These are phyloP conservation scores for Urtica urens DNA, from an alignment of 306 rosid genomes.

Conservation along the genomic window DNA sequence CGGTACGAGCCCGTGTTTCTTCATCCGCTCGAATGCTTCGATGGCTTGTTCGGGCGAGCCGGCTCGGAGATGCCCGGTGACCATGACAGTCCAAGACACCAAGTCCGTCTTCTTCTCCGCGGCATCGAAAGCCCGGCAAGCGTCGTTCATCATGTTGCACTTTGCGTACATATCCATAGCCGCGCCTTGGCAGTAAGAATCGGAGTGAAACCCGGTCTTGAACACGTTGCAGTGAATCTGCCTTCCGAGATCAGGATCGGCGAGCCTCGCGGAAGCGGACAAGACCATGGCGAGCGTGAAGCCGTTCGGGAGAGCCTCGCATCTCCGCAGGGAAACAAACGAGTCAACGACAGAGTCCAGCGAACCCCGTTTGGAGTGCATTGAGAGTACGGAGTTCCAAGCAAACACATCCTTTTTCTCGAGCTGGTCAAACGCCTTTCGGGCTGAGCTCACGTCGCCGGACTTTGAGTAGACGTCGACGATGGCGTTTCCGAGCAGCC, in stretches of 20 bases:
- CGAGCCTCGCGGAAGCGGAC: constrained; percentile 45
- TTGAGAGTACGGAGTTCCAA: constrained; percentile 54
- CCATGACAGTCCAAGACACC: constrained; percentile 54
- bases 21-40: constrained; percentile 45
- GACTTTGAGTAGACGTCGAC: constrained; percentile 47
- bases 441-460: constrained; percentile 29
- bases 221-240: constrained; percentile 35
- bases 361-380: constrained; percentile 33
- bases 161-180: constrained; percentile 65
- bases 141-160: constrained; percentile 34
- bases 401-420: constrained; percentile 39
- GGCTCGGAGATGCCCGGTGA: constrained; percentile 45
- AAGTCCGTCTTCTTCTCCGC: constrained; percentile 33
- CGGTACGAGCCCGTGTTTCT: constrained; percentile 21
- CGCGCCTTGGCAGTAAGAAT: constrained; percentile 36
- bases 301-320: constrained; percentile 34
- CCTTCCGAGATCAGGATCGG: constrained; percentile 34
- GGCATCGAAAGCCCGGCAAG: constrained; percentile 30
- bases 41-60: constrained; percentile 49
- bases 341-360: constrained; percentile 21
- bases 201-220: constrained; percentile 36
- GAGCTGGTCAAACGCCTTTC: constrained; percentile 37
- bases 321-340: constrained; percentile 24
- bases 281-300: constrained; percentile 46
- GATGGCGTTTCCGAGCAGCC: constrained; percentile 42